Evolutionary conservation across 768 basidiomycete species (phyloP).

Genomic region (Amyloporia xantha): DNA sequence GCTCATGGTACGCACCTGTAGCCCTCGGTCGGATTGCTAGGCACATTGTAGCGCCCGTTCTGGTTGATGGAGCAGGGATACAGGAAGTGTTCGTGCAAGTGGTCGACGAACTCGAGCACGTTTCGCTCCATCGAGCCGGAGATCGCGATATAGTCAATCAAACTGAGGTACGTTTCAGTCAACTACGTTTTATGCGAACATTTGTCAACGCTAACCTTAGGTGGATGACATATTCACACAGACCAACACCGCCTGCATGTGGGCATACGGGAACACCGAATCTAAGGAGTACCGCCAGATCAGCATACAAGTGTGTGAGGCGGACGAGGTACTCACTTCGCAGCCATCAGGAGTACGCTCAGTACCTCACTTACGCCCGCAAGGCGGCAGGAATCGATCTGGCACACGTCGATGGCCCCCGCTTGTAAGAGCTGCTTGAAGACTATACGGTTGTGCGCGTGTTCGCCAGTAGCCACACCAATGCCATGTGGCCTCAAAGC

Average conservation of each 20-base stretch:
- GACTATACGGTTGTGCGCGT: slow-evolving; percentile 91
- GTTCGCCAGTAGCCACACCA: slow-evolving; percentile 91
- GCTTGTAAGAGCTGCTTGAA: slow-evolving; percentile 92
- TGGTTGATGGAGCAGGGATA: slow-evolving; percentile 84
- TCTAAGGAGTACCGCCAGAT: slow-evolving; percentile 31
- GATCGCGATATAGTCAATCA: slow-evolving; percentile 91
- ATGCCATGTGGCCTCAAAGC: slow-evolving; percentile 75
- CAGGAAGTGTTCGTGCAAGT: slow-evolving; percentile 91
- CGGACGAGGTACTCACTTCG: slow-evolving; percentile 47
- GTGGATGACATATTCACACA: slow-evolving; percentile 90
- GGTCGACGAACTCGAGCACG: slow-evolving; percentile 86
- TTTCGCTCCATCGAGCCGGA: slow-evolving; percentile 93
- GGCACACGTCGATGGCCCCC: slow-evolving; percentile 90
- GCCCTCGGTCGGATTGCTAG: slow-evolving; percentile 65
- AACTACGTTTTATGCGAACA: neutral
- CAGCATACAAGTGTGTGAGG: neutral
- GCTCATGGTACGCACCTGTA: slow-evolving; percentile 48
- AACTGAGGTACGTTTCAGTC: slow-evolving; percentile 9
- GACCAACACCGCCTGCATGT: slow-evolving; percentile 90
- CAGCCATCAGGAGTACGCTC: slow-evolving; percentile 82
- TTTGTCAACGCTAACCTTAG: slow-evolving; percentile 44
- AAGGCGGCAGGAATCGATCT: slow-evolving; percentile 91
- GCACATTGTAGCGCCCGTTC: slow-evolving; percentile 84
- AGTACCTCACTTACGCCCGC: slow-evolving; percentile 95
- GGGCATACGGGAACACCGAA: slow-evolving; percentile 86